phyloP scores from a whole-genome alignment of 1,284 basidiomycete genomes.

The Ustilago trichophora region DNA sequence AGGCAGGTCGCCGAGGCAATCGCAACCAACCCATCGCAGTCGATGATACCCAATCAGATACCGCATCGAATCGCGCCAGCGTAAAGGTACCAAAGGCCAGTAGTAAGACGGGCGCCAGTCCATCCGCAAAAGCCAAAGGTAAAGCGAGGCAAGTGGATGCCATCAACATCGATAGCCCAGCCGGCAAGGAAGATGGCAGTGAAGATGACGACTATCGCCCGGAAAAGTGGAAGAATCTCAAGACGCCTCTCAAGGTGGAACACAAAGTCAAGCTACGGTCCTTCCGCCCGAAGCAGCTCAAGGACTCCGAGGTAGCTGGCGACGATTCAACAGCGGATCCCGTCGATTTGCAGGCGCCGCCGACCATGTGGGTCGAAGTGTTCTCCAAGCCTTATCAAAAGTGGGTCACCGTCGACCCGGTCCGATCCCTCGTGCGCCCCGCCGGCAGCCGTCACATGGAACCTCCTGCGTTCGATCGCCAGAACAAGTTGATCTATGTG shows the following conservation, averaged over 20 bases:
- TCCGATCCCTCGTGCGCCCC: conserved; percentile 70
- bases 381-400: conserved; percentile 89
- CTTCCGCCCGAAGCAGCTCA: conserved; percentile 44
- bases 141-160: conserved; percentile 24
- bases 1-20: conserved; percentile 6
- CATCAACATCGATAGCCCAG: not conserved
- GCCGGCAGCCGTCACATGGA: conserved; percentile 73
- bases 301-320: conserved; percentile 43
- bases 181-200: conserved; percentile 1
- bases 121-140: conserved; percentile 18
- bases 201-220: conserved; percentile 45
- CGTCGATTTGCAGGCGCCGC: conserved; percentile 71
- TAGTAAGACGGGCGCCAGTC: not conserved
- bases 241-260: conserved; percentile 46
- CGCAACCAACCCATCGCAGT: conserved; percentile 15
- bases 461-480: conserved; percentile 73
- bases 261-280: conserved; percentile 48
- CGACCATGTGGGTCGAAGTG: conserved; percentile 96
- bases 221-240: conserved; percentile 48
- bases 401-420: conserved; percentile 93
- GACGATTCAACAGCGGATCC: conserved; percentile 61
- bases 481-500: conserved; percentile 92
- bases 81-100: not conserved
- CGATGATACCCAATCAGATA: conserved; percentile 24
- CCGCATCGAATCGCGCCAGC: conserved; percentile 6